Evolutionary conservation across 163 green algal species (phyloP).

Genomic region (Trebouxia gelatinosa): DNA sequence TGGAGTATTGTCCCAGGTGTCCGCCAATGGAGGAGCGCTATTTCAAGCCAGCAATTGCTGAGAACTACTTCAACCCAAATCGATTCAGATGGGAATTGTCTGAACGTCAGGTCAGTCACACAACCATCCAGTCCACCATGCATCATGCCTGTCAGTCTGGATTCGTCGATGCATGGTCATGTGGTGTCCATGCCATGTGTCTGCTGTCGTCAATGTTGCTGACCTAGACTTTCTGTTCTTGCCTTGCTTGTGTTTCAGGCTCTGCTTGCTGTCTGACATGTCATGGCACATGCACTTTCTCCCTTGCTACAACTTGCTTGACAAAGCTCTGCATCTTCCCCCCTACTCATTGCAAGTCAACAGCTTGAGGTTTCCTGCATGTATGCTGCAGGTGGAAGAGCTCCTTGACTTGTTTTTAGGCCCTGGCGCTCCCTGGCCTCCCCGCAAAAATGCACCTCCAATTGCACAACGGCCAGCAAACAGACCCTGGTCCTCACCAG

Average conservation of each 20-base stretch:
- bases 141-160: not conserved
- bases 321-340: not conserved
- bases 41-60: constrained; percentile 21
- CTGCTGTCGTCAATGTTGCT: not conserved
- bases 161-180: not conserved
- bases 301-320: not conserved
- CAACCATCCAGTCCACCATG: not conserved
- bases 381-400: constrained; percentile 3
- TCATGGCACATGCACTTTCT: not conserved
- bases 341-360: not conserved
- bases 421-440: constrained; percentile 9
- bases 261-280: not conserved
- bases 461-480: too few species aligned
- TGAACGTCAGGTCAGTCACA: not conserved
- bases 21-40: constrained; percentile 28
- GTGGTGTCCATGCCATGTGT: not conserved
- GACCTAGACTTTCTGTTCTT: not conserved
- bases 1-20: constrained; percentile 27
- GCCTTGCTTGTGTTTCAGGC: not conserved
- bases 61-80: constrained; percentile 29
- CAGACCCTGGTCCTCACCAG: too few species aligned
- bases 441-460: not conserved
- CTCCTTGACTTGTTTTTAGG: constrained; percentile 23
- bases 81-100: constrained; percentile 28
- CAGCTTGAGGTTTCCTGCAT: not conserved